Evolutionary conservation across 2,329 filamentous ascomycete genomes (phyloP), one percentile per base, ranked within the genome.

Genomic region (Gnomoniopsis sp.): DNA sequence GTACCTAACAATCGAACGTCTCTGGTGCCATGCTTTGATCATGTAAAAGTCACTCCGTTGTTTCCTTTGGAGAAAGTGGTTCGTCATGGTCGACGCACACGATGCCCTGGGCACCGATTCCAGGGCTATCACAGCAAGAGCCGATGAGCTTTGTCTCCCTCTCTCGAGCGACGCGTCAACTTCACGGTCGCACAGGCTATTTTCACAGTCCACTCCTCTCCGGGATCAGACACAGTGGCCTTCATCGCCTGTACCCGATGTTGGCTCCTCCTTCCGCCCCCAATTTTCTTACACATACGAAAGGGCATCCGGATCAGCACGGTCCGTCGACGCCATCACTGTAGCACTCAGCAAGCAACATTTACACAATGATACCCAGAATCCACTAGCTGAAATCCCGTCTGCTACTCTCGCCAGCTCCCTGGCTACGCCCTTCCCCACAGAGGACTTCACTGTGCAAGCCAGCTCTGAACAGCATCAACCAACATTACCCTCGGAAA

Each of bases 21-120:
- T 21, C 11, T 19, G 38, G 22, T 23, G 47, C 23, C 22, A 43
- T 22, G 43, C 6, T 15, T 46, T 33, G 53, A 59, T 52, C 49
- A 19, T 52, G 49, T 49, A 36, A 43, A 49, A 19, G 23, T 33
- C 36, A 41, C 10, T 30, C 17, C 38, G 55, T 22, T 44, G 38
- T 49, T 36, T n/a, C n/a, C n/a, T n/a, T 41, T 43, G 44, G 59
- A 51, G n/a, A 48, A 55, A 41, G 41, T 50, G 62, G 55, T 60
- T 55, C 19, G 60, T 59, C 33, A 61, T 62, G 44, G 59, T 59
- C 23, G 58, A 62, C 12, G 58, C 21, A 41, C 19, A 64, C 50
- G 49, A 36, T n/a, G 51, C 63, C 2, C n/a, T 59, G 7, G 55
- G 41, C 51, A 56, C 50, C 36, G 54, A 49, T 44, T 50, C 50